Conservation (phyloP, 306 rosid genomes). For the Prunus davidiana region DNA sequence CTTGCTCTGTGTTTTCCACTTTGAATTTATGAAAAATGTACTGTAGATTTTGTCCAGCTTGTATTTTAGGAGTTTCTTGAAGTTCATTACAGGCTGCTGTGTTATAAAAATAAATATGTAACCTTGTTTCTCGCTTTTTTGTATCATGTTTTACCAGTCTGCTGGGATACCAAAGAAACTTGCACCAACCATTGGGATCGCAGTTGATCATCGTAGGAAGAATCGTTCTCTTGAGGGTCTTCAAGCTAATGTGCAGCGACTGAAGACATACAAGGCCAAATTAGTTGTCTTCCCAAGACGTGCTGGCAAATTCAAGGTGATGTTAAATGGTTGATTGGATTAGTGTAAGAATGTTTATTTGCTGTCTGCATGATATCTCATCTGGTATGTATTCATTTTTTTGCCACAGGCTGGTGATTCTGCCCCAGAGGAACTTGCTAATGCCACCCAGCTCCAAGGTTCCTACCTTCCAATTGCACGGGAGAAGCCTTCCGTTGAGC, state of each 20-base stretch:
- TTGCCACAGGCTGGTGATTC: conserved; percentile 58
- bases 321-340: no score
- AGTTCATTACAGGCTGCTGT: background rate
- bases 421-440: conserved; percentile 53
- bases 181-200: conserved; percentile 53
- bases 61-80: background rate
- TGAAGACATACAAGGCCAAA: conserved; percentile 62
- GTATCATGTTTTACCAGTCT: conserved; percentile 25
- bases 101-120: background rate
- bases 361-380: background rate
- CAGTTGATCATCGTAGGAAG: conserved; percentile 54
- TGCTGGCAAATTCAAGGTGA: conserved; percentile 46
- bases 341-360: background rate
- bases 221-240: conserved; percentile 54
- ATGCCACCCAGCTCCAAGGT: conserved; percentile 59
- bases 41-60: background rate
- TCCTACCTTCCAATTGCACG: conserved; percentile 38
- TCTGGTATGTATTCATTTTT: background rate
- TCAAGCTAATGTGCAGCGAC: conserved; percentile 53
- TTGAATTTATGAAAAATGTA: background rate
- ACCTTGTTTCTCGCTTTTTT: background rate
- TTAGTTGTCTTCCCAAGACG: conserved; percentile 65
- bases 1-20: background rate
- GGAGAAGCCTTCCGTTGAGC: conserved; percentile 48
- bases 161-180: conserved; percentile 60